Percentiles rank a stretch among this genome's conserved stretches.
Evolutionary conservation across 2,329 filamentous ascomycete genomes (phyloP).

Genomic region (Hypomyces rosellus): DNA sequence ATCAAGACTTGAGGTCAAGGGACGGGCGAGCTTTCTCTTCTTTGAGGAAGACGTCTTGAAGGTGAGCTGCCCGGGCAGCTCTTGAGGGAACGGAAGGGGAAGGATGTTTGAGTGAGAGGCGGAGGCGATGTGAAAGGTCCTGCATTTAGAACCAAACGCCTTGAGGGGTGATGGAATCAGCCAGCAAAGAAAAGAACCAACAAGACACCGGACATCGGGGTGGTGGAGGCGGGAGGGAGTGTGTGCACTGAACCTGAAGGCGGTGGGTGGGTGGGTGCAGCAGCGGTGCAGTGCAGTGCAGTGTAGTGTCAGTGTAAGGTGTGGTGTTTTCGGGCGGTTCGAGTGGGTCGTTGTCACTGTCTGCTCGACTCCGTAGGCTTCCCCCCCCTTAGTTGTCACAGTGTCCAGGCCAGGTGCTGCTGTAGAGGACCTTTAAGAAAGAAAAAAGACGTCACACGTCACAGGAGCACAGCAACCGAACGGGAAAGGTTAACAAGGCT

Average conservation of each 20-base stretch:
- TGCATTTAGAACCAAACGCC: constrained; percentile 10
- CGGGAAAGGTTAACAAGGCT: not conserved
- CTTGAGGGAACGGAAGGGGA: constrained; percentile 24
- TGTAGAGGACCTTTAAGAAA: not conserved
- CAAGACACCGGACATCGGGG: constrained; percentile 12
- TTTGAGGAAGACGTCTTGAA: constrained; percentile 68
- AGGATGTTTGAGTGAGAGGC: not conserved
- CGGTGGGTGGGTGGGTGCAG: constrained; percentile 4
- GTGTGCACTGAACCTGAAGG: not conserved
- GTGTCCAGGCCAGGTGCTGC: too few species aligned
- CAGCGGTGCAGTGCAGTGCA: too few species aligned
- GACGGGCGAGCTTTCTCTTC: constrained; percentile 61
- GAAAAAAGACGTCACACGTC: constrained; percentile 5
- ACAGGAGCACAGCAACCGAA: not conserved
- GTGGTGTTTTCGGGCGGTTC: not conserved
- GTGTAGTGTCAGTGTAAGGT: too few species aligned
- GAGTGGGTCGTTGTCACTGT: constrained; percentile 5
- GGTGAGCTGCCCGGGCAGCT: constrained; percentile 61
- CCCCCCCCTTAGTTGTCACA: too few species aligned
- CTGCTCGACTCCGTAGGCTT: too few species aligned
- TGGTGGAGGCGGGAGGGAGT: constrained; percentile 8
- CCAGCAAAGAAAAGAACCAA: constrained; percentile 10
- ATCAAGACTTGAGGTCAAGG: constrained; percentile 37
- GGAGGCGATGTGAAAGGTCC: constrained; percentile 5
- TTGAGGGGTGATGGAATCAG: constrained; percentile 6